Evolutionary conservation across 768 basidiomycete genomes (phyloP), one percentile per base, ranked within the genome.

Genomic region (Rhodotorula sphaerocarpa): DNA sequence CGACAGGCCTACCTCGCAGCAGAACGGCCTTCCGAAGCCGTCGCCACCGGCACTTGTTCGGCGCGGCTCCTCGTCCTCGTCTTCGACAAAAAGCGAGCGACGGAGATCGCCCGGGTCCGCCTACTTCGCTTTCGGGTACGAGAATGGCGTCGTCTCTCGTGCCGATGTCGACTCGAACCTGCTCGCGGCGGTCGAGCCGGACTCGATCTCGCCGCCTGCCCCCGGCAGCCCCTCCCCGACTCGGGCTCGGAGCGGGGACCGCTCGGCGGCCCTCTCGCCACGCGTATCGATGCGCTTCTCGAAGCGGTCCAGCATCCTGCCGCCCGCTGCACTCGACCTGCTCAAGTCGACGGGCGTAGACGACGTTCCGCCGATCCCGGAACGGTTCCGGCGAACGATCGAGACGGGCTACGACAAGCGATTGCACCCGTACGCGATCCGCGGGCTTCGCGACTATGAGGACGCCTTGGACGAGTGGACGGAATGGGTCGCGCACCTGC

Each of bases 261-360:
- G 47, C 10, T 33, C 46, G 33, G 15, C 57, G 51, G 57, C 61
- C 60, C 16, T 72, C 42, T 59, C 73, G 2, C 70, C 67, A 1
- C 65, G 73, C 23, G 72, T 74, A 47, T 69, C 66, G 21, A 61
- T 71, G 25, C 70, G 73, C 5, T 75, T 75, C 69, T 73, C 72
- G 9, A 70, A 72, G 50, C 67, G 74, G 14, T 63, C 67, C 25
- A 70, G 69, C 28, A 67, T 75, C 57, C 69, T 75, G n/a, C 73
- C 74, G 15, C 74, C 73, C 2, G 67, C 72, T 0, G 74, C 74
- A 2, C 62, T 71, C 5, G 70, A 70, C 56, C 50, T 75, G 18
- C 67, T 75, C 39, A 70, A 69, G 47, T 62, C 59, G 7, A 42
- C 23, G 25, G 61, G 69, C 3, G 54, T 63, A 0, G 65, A 65